Conservation (phyloP, 1,284 basidiomycete species). For the Rhizoctonia solani region DNA sequence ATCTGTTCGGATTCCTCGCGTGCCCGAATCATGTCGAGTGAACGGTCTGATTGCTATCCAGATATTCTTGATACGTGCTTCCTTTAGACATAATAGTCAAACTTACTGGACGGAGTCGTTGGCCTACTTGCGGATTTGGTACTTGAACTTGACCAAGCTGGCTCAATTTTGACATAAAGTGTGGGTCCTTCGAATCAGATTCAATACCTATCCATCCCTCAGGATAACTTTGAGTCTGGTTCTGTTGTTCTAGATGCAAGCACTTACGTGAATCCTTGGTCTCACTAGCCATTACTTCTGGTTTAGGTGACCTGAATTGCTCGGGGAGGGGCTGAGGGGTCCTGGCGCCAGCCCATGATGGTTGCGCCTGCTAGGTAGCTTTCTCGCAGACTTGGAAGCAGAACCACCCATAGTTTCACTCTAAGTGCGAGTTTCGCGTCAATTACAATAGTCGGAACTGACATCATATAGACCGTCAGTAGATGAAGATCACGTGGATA, state of each 20-base stretch:
- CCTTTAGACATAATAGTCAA: conserved; percentile 1
- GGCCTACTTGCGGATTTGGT: conserved; percentile 61
- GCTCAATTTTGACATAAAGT: conserved; percentile 72
- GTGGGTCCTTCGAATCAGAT: conserved; percentile 71
- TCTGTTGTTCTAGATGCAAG: conserved; percentile 17
- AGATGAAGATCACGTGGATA: too few species aligned
- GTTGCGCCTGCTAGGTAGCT: conserved; percentile 58
- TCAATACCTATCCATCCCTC: conserved; percentile 58
- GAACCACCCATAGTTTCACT: conserved; percentile 62
- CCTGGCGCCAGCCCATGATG: conserved; percentile 60
- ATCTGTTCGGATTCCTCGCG: conserved; percentile 60
- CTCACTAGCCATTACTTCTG: conserved; percentile 54
- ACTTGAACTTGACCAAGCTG: conserved; percentile 74
- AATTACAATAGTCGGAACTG: not conserved
- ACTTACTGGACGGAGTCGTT: conserved; percentile 58
- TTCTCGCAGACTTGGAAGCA: conserved; percentile 67
- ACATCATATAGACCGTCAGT: not conserved
- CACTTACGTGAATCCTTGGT: conserved; percentile 55
- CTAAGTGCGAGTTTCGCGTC: too few species aligned
- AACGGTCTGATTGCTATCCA: conserved; percentile 45
- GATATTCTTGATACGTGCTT: not conserved
- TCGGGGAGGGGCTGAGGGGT: conserved; percentile 43
- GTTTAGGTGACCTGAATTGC: conserved; percentile 36
- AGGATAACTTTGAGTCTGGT: too few species aligned
- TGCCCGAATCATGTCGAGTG: conserved; percentile 56